These are phyloP conservation scores for Notholithocarpus densiflorus DNA, from an alignment of 306 rosid genomes.

Conservation along the genomic window DNA sequence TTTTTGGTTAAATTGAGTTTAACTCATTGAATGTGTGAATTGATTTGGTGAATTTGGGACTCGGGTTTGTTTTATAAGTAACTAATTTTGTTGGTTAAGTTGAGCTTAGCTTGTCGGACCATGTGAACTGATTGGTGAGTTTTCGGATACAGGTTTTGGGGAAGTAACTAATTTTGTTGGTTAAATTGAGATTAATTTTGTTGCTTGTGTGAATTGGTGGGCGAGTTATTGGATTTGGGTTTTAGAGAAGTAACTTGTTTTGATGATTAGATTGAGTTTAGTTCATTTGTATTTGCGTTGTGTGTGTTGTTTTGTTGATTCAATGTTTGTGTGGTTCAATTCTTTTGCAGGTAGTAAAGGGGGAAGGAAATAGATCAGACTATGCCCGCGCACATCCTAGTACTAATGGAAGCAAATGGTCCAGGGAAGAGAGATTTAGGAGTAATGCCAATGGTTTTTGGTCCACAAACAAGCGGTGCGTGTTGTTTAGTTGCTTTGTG, in stretches of 20 bases:
- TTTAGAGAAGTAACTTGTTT: neutral
- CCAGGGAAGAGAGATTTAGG: constrained; percentile 25
- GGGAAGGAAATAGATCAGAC: constrained; percentile 35
- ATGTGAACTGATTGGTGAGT: too few species aligned
- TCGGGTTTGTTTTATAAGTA: too few species aligned
- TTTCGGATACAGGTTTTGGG: neutral
- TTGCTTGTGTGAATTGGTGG: neutral
- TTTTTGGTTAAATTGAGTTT: too few species aligned
- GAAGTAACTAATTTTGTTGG: neutral
- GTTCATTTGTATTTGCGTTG: neutral
- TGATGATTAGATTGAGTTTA: neutral
- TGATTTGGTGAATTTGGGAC: too few species aligned
- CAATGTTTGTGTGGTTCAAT: neutral
- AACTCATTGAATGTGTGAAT: too few species aligned
- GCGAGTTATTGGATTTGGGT: neutral
- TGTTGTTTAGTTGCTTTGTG: neutral
- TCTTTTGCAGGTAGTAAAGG: constrained; percentile 48
- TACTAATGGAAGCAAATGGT: constrained; percentile 39
- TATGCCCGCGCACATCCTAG: constrained; percentile 6
- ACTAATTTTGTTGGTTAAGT: too few species aligned
- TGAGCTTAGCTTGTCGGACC: too few species aligned
- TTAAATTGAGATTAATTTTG: too few species aligned
- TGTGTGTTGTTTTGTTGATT: neutral
- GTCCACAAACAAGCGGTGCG: constrained; percentile 42
- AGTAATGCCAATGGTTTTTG: constrained; percentile 21